Evolutionary conservation across 805 yeast genomes (phyloP).

Genomic region (Pichia deserticola): DNA sequence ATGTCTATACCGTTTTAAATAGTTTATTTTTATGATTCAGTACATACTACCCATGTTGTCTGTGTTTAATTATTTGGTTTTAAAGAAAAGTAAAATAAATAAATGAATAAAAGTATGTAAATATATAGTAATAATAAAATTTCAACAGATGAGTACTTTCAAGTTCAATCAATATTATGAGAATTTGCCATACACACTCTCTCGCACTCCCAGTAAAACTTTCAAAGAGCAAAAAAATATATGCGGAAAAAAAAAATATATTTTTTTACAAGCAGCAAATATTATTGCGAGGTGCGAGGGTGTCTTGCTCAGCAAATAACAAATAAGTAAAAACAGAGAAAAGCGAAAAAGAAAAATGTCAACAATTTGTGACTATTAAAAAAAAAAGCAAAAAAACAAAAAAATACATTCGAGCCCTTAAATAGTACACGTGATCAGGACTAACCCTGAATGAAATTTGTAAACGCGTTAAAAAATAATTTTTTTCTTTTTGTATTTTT

Average conservation of each 20-base stretch:
- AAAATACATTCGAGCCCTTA: neutral
- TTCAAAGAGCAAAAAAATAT: neutral
- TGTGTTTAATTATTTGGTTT: constrained; percentile 5
- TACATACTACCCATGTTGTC: constrained; percentile 73
- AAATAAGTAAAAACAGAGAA: neutral
- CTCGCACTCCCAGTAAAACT: neutral
- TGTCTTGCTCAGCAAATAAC: no score
- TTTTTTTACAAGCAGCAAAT: no score
- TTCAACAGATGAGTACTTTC: no score
- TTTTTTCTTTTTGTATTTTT: no score
- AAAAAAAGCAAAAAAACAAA: neutral
- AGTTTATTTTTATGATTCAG: neutral
- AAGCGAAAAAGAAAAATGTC: neutral
- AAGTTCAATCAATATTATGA: no score
- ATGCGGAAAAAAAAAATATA: no score
- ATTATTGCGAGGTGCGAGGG: no score
- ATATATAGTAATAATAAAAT: neutral
- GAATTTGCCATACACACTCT: neutral
- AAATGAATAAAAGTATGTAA: neutral
- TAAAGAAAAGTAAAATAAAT: no score
- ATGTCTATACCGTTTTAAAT: no score
- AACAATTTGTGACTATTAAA: neutral
- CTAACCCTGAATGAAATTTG: no score
- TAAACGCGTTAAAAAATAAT: no score
- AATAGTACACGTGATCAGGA: no score